Evolutionary conservation across 352 stramenopile species (phyloP), one percentile per base, ranked within the genome.

Genomic region (Phytophthora cryptogea): DNA sequence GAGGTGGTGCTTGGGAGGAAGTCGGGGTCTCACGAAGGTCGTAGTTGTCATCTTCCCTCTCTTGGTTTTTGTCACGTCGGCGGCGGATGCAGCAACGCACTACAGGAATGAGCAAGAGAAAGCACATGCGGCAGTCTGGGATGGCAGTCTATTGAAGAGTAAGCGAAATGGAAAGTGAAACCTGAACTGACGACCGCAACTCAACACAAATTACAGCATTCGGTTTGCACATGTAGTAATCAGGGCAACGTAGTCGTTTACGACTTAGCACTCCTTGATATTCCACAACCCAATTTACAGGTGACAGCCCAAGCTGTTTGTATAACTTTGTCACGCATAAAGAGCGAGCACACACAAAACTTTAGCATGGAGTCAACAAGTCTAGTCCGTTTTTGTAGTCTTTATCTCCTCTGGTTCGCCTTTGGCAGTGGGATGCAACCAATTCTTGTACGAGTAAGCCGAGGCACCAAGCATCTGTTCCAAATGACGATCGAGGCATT

Each of bases 401-500:
- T 52, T 56, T n/a, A 9, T 35, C 13, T 50, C 40, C 6, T 59
- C 39, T 36, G 14, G 16, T n/a, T 54, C 28, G 4, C 13, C 28
- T 36, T 30, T 59, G 26, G 67, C 50, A 27, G 43, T 56, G 13
- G 70, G 76, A 11, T 81, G 65, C 23, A 86, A 37, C 73, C 73
- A 86, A 39, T 86, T 85, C 41, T 66, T 59, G 55, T 78, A 84
- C 5, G 67, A 64, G 48, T 59, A 72, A 4, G 44, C 67, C 11
- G 41, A 64, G 16, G 45, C 32, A 4, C 48, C 59, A 30, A 71
- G 32, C 51, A 85, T 53, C 44, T 70, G 39, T 17, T 73, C 74
- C 8, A 86, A 42, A 23, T 68, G 51, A 13, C 54, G 59, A 50
- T 88, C 76, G 11, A 88, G 65, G 45, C 66, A 72, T 47, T 83